These are phyloP conservation scores for Fusarium euwallaceae DNA, from an alignment of 2,329 filamentous ascomycete genomes.

Conservation along the genomic window DNA sequence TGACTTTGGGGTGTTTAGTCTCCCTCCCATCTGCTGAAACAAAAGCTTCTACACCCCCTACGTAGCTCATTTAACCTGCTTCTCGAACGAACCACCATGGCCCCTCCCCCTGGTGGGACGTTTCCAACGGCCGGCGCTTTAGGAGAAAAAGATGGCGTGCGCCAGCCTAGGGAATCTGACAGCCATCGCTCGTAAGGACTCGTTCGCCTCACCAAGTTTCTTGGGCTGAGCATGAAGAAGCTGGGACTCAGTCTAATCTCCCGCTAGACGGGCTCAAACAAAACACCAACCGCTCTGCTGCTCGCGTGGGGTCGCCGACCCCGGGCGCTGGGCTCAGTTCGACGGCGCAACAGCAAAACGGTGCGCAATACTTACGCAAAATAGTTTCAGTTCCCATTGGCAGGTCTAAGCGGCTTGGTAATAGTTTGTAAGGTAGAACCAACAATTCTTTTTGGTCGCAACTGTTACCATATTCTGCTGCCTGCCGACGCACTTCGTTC, in stretches of 20 bases:
- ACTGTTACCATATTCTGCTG: background rate
- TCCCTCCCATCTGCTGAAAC: constrained; percentile 17
- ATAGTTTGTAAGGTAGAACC: background rate
- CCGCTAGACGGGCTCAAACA: background rate
- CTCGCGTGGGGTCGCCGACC: constrained; percentile 1
- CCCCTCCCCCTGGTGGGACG: background rate
- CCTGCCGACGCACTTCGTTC: background rate
- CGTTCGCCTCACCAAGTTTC: constrained; percentile 1
- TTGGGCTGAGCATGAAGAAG: constrained; percentile 2
- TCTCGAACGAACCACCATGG: constrained; percentile 15
- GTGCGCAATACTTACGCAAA: background rate
- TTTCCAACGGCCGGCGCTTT: background rate
- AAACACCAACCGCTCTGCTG: background rate
- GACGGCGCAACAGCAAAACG: constrained; percentile 16
- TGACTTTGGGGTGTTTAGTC: background rate
- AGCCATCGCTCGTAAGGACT: constrained; percentile 5
- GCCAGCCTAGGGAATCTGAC: constrained; percentile 25
- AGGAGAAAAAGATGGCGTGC: constrained; percentile 1
- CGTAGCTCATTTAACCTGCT: constrained; percentile 20
- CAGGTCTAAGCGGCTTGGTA: background rate
- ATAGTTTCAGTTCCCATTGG: background rate
- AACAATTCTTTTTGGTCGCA: background rate
- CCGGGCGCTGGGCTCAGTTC: constrained; percentile 36
- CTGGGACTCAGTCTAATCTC: constrained; percentile 7
- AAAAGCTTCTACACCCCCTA: constrained; percentile 21